Conservation (phyloP, 192 early-diverging fungal species). For the Podila epigama region DNA sequence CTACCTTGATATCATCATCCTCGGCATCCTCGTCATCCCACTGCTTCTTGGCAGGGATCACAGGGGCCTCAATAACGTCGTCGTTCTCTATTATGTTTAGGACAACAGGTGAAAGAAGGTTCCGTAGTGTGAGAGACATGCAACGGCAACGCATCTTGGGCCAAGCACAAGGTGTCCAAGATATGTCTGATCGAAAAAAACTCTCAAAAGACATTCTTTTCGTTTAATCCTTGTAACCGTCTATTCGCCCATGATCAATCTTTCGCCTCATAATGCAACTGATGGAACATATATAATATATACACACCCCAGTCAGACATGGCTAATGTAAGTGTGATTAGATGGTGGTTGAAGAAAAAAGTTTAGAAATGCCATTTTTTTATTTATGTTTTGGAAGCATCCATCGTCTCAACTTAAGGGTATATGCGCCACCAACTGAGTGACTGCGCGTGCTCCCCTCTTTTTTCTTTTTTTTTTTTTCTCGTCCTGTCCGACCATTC, state of each 20-base stretch:
- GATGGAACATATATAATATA: neutral
- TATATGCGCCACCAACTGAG: no score
- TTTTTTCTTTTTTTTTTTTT: no score
- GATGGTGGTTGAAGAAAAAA: neutral
- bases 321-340: slow-evolving; percentile 10
- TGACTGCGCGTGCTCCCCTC: no score
- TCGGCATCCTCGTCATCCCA: slow-evolving; percentile 74
- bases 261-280: neutral
- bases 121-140: neutral
- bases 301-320: slow-evolving; percentile 54
- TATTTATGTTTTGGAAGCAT: no score
- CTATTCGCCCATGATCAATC: neutral
- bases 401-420: no score
- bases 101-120: slow-evolving; percentile 6
- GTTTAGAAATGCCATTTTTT: neutral
- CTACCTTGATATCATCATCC: slow-evolving; percentile 64
- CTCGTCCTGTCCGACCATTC: no score
- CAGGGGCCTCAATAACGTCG: slow-evolving; percentile 51
- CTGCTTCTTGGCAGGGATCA: slow-evolving; percentile 56
- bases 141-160: neutral
- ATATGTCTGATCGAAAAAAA: no score
- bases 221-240: neutral
- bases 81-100: slow-evolving; percentile 56
- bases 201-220: no score
- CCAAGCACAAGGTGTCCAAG: neutral